Evolutionary conservation across 192 early-diverging fungal genomes (phyloP).

Genomic region (Gigaspora rosea): DNA sequence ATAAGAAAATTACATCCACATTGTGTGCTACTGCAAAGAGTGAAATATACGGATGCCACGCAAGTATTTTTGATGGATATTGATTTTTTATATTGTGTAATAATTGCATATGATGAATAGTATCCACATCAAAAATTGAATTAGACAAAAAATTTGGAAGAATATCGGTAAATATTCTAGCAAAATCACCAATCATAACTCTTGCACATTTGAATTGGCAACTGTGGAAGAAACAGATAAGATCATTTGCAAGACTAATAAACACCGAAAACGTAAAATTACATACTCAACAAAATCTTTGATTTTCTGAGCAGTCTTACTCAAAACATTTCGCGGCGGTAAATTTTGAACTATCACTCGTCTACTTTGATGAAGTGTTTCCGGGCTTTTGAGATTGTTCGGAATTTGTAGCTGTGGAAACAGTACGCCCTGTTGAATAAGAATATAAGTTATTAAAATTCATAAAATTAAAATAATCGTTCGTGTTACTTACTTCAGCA

Average conservation of each 20-base stretch:
- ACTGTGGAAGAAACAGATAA: too few species aligned
- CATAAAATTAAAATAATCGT: too few species aligned
- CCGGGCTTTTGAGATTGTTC: background rate
- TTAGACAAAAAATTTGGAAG: background rate
- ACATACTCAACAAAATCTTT: too few species aligned
- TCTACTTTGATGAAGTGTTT: background rate
- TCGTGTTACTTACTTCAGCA: background rate
- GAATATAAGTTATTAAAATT: background rate
- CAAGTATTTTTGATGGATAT: conserved; percentile 1
- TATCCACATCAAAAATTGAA: background rate
- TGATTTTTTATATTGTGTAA: background rate
- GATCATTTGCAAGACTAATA: too few species aligned
- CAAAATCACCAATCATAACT: too few species aligned
- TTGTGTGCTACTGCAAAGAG: conserved; percentile 27
- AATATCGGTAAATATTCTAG: background rate
- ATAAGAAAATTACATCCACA: conserved; percentile 29
- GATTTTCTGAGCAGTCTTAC: too few species aligned
- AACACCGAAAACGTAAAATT: too few species aligned
- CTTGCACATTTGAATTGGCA: too few species aligned
- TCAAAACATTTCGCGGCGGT: background rate
- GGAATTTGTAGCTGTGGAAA: conserved; percentile 5
- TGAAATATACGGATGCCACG: conserved; percentile 30
- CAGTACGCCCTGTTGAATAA: background rate
- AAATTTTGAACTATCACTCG: background rate
- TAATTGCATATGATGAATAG: background rate